phyloP scores from a whole-genome alignment of 2,329 filamentous ascomycete genomes.

The Bipolaris cookei region DNA sequence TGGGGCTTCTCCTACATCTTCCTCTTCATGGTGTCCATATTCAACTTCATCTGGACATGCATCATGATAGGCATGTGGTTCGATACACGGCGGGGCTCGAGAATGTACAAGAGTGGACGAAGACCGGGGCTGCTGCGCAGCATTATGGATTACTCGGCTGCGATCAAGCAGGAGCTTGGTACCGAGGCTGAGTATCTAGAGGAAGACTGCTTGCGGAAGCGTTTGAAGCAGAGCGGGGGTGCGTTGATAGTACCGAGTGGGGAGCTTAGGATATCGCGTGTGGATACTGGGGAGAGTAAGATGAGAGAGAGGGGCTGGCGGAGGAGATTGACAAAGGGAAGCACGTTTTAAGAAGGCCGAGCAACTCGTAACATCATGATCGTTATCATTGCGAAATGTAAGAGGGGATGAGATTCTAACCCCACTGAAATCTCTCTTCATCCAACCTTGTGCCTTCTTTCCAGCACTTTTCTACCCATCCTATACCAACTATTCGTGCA shows the following conservation, averaged over 20 bases:
- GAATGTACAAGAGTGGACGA: slow-evolving; percentile 40
- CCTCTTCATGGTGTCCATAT: slow-evolving; percentile 44
- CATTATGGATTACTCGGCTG: slow-evolving; percentile 36
- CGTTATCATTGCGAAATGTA: not conserved
- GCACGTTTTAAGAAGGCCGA: slow-evolving; percentile 36
- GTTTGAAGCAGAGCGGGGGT: slow-evolving; percentile 30
- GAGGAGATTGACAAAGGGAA: slow-evolving; percentile 33
- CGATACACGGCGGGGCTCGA: slow-evolving; percentile 34
- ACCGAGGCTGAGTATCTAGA: slow-evolving; percentile 22
- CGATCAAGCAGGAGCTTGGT: slow-evolving; percentile 40
- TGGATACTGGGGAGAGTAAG: slow-evolving; percentile 9
- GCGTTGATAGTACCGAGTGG: slow-evolving; percentile 32
- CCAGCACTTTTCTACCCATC: slow-evolving; percentile 85
- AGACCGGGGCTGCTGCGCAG: slow-evolving; percentile 39
- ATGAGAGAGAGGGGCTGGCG: slow-evolving; percentile 26
- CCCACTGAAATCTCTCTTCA: slow-evolving; percentile 59
- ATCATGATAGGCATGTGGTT: slow-evolving; percentile 46
- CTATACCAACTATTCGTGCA: slow-evolving; percentile 70
- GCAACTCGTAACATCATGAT: not conserved
- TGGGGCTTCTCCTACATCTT: slow-evolving; percentile 48
- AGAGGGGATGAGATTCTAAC: slow-evolving; percentile 15
- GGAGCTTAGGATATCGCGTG: slow-evolving; percentile 34
- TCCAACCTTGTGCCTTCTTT: slow-evolving; percentile 77
- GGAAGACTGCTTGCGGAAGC: slow-evolving; percentile 31
- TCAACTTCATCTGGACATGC: slow-evolving; percentile 43